These are phyloP conservation scores for Trichosporon coremiiforme DNA, from an alignment of 1,284 basidiomycete genomes.

Conservation along the genomic window DNA sequence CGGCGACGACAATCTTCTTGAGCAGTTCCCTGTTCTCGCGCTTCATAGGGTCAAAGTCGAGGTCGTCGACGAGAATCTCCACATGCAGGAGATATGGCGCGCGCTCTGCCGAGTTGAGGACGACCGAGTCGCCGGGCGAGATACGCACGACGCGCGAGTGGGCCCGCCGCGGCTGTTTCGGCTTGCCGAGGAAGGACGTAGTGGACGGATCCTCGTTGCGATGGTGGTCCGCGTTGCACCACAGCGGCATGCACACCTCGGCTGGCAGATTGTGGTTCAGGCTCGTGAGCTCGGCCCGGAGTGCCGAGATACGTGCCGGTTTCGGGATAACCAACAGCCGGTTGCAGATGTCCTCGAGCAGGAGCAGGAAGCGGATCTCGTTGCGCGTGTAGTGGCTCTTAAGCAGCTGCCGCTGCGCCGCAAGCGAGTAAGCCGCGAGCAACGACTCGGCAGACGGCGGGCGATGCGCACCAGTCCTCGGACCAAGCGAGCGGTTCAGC, in stretches of 20 bases:
- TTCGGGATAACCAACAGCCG: slow-evolving; percentile 88
- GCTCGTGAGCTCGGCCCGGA: slow-evolving; percentile 92
- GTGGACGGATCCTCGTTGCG: slow-evolving; percentile 45
- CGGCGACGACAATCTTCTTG: slow-evolving; percentile 77
- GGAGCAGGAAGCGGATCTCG: slow-evolving; percentile 86
- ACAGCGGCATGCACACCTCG: slow-evolving; percentile 90
- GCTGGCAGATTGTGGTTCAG: slow-evolving; percentile 95
- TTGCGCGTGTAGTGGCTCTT: slow-evolving; percentile 87
- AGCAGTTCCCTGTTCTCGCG: slow-evolving; percentile 82
- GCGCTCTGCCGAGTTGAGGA: slow-evolving; percentile 95
- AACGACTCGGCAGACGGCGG: slow-evolving; percentile 56
- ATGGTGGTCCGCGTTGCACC: slow-evolving; percentile 72
- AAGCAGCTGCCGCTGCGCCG: slow-evolving; percentile 72
- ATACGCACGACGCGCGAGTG: slow-evolving; percentile 97
- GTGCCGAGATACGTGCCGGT: slow-evolving; percentile 88
- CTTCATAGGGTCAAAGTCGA: slow-evolving; percentile 88
- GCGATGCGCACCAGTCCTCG: slow-evolving; percentile 42
- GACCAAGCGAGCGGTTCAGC: slow-evolving; percentile 49
- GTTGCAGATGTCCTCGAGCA: slow-evolving; percentile 90
- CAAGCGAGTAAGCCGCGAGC: slow-evolving; percentile 65
- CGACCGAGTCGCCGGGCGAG: slow-evolving; percentile 95
- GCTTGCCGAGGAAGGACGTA: slow-evolving; percentile 18
- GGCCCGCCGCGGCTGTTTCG: slow-evolving; percentile 59
- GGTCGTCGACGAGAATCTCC: slow-evolving; percentile 86
- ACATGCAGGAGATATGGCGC: slow-evolving; percentile 92